phyloP scores from a whole-genome alignment of 2,329 filamentous ascomycete species.

The Dactylellina cionopaga region DNA sequence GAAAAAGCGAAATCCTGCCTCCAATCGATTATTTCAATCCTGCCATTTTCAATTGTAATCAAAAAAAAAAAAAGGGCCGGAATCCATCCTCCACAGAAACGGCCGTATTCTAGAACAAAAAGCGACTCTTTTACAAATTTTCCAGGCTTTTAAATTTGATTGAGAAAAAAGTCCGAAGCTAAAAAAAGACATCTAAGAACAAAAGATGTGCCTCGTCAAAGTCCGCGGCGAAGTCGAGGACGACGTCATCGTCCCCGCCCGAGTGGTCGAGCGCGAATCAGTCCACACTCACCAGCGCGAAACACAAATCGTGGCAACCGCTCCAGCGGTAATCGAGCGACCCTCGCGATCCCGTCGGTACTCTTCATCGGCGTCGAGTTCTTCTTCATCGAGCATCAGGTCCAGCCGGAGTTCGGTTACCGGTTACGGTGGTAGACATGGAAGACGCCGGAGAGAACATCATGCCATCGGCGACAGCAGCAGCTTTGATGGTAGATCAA shows the following conservation, averaged over 20 bases:
- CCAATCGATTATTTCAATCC: background rate
- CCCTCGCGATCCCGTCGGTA: constrained; percentile 34
- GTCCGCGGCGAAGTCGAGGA: constrained; percentile 56
- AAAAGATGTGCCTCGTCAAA: constrained; percentile 57
- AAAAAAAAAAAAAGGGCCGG: background rate
- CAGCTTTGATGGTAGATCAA: constrained; percentile 48
- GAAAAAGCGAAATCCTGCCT: background rate
- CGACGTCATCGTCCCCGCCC: constrained; percentile 54
- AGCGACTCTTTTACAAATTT: background rate
- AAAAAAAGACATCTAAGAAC: background rate
- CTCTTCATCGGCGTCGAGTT: constrained; percentile 11
- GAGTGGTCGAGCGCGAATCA: constrained; percentile 50
- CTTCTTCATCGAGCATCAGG: constrained; percentile 27
- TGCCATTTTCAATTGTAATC: constrained; percentile 6
- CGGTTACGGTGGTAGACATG: constrained; percentile 21
- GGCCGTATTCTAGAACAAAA: too few species aligned
- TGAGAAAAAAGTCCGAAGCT: background rate
- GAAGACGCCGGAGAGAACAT: constrained; percentile 7
- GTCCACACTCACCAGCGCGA: constrained; percentile 23
- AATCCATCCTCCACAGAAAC: too few species aligned
- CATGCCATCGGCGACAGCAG: constrained; percentile 26
- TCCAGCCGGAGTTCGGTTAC: constrained; percentile 35
- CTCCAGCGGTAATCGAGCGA: constrained; percentile 48
- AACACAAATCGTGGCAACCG: constrained; percentile 52
- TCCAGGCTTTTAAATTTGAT: background rate